Percentiles rank a stretch among this genome's conserved stretches.
phyloP scores from a whole-genome alignment of 2,329 filamentous ascomycete species.

The Clarireedia sp. region DNA sequence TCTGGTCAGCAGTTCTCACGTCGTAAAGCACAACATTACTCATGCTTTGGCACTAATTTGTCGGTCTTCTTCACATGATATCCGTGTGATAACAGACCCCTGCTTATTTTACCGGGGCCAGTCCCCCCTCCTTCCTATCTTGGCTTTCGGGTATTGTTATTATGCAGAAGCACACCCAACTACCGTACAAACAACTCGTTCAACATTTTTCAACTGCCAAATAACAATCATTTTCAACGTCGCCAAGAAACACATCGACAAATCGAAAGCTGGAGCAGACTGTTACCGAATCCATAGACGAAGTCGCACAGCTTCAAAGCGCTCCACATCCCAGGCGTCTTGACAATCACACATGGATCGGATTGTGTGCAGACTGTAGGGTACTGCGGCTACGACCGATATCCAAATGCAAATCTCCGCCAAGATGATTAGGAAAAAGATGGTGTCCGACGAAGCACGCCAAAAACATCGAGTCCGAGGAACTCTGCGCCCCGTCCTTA shows the following conservation, averaged over 20 bases:
- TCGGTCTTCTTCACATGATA: neutral
- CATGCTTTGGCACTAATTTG: neutral
- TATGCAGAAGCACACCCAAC: too few relatives aligned
- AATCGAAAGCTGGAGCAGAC: too few relatives aligned
- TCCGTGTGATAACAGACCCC: neutral
- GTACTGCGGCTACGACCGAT: neutral
- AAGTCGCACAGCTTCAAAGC: neutral
- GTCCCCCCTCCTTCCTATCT: neutral
- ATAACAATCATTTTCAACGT: neutral
- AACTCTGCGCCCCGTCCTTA: neutral
- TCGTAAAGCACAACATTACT: too few relatives aligned
- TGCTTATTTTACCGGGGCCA: neutral
- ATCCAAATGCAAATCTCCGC: neutral
- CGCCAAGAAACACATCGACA: neutral
- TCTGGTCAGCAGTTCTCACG: too few relatives aligned
- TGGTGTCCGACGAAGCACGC: neutral
- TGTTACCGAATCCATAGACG: too few relatives aligned
- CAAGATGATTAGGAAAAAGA: neutral
- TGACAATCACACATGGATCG: neutral
- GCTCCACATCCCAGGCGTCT: neutral
- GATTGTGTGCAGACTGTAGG: neutral
- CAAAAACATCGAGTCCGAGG: neutral
- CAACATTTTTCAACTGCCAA: too few relatives aligned
- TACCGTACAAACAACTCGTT: too few relatives aligned
- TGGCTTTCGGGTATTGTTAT: neutral